Conservation (phyloP, 129 eudicot species). For the Helichrysum umbraculigerum region DNA sequence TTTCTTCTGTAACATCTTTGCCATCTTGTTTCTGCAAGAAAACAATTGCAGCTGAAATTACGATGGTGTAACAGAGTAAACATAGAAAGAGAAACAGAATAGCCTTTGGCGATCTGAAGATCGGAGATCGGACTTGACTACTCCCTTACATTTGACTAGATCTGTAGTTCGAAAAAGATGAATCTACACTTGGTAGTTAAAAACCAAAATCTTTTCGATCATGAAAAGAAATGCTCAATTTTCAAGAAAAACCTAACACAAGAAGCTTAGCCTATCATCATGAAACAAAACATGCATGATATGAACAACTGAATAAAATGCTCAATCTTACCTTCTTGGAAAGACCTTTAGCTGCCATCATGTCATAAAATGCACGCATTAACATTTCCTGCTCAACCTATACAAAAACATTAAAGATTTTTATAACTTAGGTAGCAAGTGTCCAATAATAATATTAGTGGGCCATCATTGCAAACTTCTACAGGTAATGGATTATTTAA, state of each 20-base stretch:
- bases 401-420: background rate
- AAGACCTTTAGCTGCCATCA: slow-evolving; percentile 54
- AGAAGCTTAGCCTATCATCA: background rate
- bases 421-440: background rate
- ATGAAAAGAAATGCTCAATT: background rate
- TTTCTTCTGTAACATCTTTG: background rate
- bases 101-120: background rate
- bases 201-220: too few species aligned
- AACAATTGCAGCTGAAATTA: slow-evolving; percentile 2
- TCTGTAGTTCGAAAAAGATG: background rate
- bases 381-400: slow-evolving; percentile 91
- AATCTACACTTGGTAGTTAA: background rate
- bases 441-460: background rate
- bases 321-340: slow-evolving; percentile 37
- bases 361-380: slow-evolving; percentile 65
- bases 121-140: background rate
- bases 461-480: background rate
- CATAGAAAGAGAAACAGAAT: background rate
- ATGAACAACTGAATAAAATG: background rate
- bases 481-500: too few species aligned
- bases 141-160: background rate
- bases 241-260: background rate
- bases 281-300: background rate
- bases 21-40: slow-evolving; percentile 31
- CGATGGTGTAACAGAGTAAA: background rate